A percentile compares a stretch with the other conserved stretches of the same genome.
Conservation (phyloP, 441 rosid genomes). For the Arabidopsis lyrata region DNA sequence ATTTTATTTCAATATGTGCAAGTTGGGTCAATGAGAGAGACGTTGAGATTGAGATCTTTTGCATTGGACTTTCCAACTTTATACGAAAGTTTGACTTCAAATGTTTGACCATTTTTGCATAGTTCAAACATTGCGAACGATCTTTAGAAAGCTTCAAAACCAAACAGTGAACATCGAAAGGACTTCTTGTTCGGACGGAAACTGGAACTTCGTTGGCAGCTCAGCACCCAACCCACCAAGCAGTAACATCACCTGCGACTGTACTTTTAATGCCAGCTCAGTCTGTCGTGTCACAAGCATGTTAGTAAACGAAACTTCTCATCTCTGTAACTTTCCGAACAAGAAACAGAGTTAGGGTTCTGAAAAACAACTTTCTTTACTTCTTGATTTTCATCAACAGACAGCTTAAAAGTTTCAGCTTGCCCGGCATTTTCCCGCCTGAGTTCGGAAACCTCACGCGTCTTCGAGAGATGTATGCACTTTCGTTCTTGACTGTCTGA, state of each 20-base stretch:
- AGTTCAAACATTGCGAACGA: conserved; percentile 64
- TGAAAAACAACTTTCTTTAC: neutral
- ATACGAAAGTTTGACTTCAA: conserved; percentile 28
- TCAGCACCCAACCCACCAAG: neutral
- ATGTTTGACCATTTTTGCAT: conserved; percentile 36
- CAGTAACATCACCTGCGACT: conserved; percentile 58
- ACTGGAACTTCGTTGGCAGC: conserved; percentile 39
- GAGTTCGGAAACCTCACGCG: conserved; percentile 68
- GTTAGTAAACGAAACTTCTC: conserved; percentile 43
- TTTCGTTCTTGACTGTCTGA: neutral
- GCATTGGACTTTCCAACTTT: conserved; percentile 12
- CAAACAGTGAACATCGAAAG: conserved; percentile 44
- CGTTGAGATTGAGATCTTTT: neutral
- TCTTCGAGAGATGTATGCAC: conserved; percentile 62
- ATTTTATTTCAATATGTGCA: neutral
- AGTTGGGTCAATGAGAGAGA: conserved; percentile 13
- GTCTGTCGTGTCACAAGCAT: conserved; percentile 68
- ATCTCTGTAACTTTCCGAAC: neutral
- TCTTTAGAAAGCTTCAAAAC: conserved; percentile 53
- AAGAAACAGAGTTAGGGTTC: conserved; percentile 13
- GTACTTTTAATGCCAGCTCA: conserved; percentile 43
- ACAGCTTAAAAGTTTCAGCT: conserved; percentile 54
- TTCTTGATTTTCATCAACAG: conserved; percentile 44
- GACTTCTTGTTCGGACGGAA: conserved; percentile 52
- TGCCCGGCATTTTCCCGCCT: conserved; percentile 66